Conservation (phyloP, 2,329 filamentous ascomycete species). For the Periconia sp. region DNA sequence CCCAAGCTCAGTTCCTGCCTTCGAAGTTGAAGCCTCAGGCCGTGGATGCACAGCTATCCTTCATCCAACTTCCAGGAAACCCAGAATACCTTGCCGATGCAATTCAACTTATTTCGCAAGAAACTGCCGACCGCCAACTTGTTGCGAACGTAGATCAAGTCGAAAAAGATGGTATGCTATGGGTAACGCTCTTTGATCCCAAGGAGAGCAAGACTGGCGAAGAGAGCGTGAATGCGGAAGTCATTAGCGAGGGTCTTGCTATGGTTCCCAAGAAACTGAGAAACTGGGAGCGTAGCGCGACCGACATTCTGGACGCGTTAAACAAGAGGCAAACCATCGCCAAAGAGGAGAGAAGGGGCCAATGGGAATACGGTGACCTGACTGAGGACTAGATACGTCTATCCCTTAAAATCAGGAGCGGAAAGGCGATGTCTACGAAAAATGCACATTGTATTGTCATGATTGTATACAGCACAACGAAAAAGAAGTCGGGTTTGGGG, state of each 20-base stretch:
- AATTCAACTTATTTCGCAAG: constrained; percentile 71
- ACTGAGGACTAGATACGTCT: constrained; percentile 60
- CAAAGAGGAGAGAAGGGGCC: constrained; percentile 77
- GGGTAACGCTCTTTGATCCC: constrained; percentile 86
- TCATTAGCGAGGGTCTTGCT: constrained; percentile 79
- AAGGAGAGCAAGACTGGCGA: constrained; percentile 62
- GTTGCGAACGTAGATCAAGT: constrained; percentile 90
- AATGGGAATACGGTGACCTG: constrained; percentile 98
- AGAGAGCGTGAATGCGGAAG: constrained; percentile 86
- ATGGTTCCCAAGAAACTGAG: constrained; percentile 93
- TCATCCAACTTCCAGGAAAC: constrained; percentile 82
- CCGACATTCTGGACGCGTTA: constrained; percentile 70
- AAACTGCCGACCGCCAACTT: constrained; percentile 73
- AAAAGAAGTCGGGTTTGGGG: too few relatives aligned
- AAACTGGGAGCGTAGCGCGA: constrained; percentile 81
- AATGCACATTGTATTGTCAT: not conserved
- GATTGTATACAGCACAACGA: too few relatives aligned
- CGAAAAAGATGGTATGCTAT: constrained; percentile 77
- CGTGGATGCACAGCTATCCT: constrained; percentile 80
- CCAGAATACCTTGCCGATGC: constrained; percentile 83
- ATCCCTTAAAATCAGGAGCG: constrained; percentile 2
- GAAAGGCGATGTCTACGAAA: not conserved
- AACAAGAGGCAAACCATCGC: constrained; percentile 75
- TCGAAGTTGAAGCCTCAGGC: constrained; percentile 82
- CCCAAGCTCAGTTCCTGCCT: constrained; percentile 74